Conservation (phyloP, 1,284 basidiomycete genomes). For the Mycena sp. region DNA sequence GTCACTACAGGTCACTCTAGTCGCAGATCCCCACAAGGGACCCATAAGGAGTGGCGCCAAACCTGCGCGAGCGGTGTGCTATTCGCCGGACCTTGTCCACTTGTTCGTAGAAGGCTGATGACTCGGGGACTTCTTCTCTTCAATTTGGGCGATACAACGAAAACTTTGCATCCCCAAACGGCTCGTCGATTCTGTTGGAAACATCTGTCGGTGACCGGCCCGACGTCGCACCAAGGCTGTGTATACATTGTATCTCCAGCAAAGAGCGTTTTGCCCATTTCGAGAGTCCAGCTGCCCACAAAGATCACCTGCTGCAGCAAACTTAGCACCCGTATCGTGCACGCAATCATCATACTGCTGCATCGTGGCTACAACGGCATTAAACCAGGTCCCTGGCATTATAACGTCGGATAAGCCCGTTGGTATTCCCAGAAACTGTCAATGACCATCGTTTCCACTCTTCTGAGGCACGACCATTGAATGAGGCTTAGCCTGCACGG, state of each 20-base stretch:
- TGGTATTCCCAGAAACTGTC: conserved; percentile 16
- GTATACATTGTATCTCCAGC: no score
- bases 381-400: neutral
- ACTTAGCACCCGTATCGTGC: no score
- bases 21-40: neutral
- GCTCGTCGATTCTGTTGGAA: conserved; percentile 23
- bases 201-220: conserved; percentile 7
- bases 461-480: conserved; percentile 17
- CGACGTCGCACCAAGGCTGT: conserved; percentile 11
- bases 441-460: neutral
- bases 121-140: neutral
- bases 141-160: neutral
- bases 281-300: neutral
- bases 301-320: neutral
- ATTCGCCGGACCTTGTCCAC: conserved; percentile 16
- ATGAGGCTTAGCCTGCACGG: conserved; percentile 18
- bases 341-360: no score
- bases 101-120: conserved; percentile 1
- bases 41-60: conserved; percentile 11
- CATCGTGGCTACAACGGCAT: neutral
- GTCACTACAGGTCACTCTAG: neutral
- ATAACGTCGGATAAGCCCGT: neutral
- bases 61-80: neutral
- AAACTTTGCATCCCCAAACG: conserved; percentile 11
- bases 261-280: no score